These are phyloP conservation scores for Brassica carinata DNA, from an alignment of 345 rosid genomes.

Conservation along the genomic window DNA sequence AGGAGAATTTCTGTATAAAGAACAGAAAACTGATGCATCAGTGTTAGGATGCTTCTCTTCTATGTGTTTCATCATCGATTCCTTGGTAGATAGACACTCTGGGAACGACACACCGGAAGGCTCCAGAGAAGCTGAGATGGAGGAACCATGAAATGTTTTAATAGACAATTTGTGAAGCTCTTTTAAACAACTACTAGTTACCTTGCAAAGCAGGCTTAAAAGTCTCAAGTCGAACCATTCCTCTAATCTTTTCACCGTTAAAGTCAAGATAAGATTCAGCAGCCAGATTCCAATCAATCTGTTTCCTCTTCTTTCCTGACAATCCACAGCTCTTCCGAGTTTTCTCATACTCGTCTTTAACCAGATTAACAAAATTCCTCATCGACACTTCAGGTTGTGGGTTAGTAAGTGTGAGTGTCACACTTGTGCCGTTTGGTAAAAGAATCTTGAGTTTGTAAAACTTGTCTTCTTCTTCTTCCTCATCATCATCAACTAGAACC, in stretches of 20 bases:
- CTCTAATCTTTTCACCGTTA: constrained; percentile 31
- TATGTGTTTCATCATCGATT: constrained; percentile 48
- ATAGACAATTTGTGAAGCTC: background rate
- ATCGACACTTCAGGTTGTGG: constrained; percentile 33
- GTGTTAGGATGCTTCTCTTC: constrained; percentile 41
- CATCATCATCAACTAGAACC: constrained; percentile 5
- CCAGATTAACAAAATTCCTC: constrained; percentile 37
- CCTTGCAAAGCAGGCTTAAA: constrained; percentile 42
- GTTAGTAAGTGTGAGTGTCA: constrained; percentile 37
- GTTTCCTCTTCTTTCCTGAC: constrained; percentile 9
- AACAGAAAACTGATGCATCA: constrained; percentile 54
- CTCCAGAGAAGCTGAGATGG: constrained; percentile 45
- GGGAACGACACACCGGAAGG: constrained; percentile 23
- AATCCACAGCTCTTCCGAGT: background rate
- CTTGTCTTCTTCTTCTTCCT: background rate
- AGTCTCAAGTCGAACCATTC: constrained; percentile 25
- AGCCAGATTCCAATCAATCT: constrained; percentile 40
- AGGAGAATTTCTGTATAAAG: constrained; percentile 12
- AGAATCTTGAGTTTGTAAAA: constrained; percentile 48
- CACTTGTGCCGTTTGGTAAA: constrained; percentile 53
- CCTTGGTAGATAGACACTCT: constrained; percentile 43
- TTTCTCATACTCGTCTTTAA: constrained; percentile 37
- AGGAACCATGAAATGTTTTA: background rate
- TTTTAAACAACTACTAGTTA: background rate
- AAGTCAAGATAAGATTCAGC: constrained; percentile 33